Evolutionary conservation across 208 protist genomes (phyloP).

Genomic region (Polymyxa betae): DNA sequence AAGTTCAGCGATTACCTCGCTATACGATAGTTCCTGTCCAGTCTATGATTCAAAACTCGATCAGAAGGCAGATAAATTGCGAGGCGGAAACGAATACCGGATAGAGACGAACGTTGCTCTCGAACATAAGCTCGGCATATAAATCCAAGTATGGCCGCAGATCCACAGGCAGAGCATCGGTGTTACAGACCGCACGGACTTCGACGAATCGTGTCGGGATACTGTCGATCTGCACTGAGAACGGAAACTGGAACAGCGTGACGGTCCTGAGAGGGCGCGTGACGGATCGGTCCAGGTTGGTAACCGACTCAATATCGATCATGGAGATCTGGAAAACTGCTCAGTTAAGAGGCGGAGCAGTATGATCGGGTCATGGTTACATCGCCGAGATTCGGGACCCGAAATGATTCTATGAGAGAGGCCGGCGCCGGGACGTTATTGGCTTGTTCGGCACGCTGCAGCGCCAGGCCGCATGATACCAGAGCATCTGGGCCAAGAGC

Average conservation of each 20-base stretch:
- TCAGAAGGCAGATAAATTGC: not conserved
- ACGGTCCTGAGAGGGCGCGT: not conserved
- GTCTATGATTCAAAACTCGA: not conserved
- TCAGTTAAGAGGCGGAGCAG: not conserved
- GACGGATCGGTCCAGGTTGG: too few relatives aligned
- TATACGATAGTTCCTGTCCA: not conserved
- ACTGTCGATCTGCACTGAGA: not conserved
- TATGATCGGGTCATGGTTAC: too few relatives aligned
- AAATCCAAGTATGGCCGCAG: not conserved
- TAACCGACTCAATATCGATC: not conserved
- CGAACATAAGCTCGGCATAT: conserved; percentile 52
- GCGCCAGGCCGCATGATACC: not conserved
- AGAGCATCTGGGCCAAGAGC: not conserved
- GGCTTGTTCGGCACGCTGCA: not conserved
- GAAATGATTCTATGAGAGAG: not conserved
- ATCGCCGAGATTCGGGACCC: not conserved
- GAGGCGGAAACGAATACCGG: not conserved
- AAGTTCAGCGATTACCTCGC: conserved; percentile 12
- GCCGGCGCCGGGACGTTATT: not conserved
- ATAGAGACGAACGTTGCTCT: conserved; percentile 31
- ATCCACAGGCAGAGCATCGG: conserved; percentile 19
- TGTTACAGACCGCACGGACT: not conserved
- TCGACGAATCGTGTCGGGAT: conserved; percentile 46
- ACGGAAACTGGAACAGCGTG: conserved; percentile 2
- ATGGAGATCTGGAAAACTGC: not conserved